Evolutionary conservation across 2,329 filamentous ascomycete genomes (phyloP), one percentile per base, ranked within the genome.

Genomic region (Aspergillus sp.): DNA sequence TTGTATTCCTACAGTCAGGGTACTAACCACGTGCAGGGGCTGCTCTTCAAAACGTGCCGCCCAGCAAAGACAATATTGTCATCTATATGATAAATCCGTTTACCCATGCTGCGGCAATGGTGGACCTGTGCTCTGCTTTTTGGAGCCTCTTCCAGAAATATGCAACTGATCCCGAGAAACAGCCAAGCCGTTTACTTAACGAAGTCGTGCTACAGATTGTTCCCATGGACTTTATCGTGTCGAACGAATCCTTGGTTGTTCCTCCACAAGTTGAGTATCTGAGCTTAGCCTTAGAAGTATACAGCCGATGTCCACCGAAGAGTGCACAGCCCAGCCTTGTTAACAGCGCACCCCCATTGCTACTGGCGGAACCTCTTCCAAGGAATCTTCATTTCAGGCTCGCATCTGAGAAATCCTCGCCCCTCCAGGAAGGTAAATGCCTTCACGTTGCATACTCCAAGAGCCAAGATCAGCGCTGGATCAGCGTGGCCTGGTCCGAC

Each of bases 21-120:
- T n/a, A 54, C 64, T 69, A 60, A 71, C 56, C 18, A 49, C 39
- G 31, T 24, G n/a, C 31, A 77, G 78, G 75, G 20, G 67, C 61
- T 14, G 69, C 73, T 52, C 67, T 80, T 24, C 67, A 74, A 2
- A 71, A 73, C 42, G 63, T 69, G 29, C 62, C 75, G 16, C 65
- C 71, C 12, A 70, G 63, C 32, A 70, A 68, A 10, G 72, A 77
- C 14, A 83, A 77, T 61, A 76, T 84, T 49, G 81, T 88, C 36
- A 76, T 88, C 51, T 87, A 86, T 67, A 82, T 87, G 57, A 69
- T 87, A 53, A 82, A 86, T 64, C 83, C 84, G 1, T 86, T 85
- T 58, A 69, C 74, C 5, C 73, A 76, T 52, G 72, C 78, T 22
- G 75, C 78, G 18, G 78, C 80, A 36, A 65, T 78, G 22, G 79